Percentiles rank a stretch among this genome's conserved stretches.
These are phyloP conservation scores for Calvatia gigantea DNA, from an alignment of 768 basidiomycete genomes.

Conservation along the genomic window DNA sequence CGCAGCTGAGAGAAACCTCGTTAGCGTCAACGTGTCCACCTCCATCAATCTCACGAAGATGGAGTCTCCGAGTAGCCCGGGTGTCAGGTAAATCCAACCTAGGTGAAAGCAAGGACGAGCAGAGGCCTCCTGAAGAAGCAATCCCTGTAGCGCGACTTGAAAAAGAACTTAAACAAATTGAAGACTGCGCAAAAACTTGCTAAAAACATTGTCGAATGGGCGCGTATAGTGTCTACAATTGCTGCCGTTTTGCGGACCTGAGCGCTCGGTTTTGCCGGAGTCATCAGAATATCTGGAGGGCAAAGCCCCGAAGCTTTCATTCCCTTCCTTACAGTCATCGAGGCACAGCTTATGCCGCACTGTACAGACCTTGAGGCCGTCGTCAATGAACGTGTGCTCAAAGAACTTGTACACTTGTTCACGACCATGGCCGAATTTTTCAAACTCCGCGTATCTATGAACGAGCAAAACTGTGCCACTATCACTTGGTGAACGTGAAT, in stretches of 20 bases:
- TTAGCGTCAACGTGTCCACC: conserved; percentile 45
- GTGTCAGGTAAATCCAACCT: conserved; percentile 17
- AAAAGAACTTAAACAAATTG: conserved; percentile 51
- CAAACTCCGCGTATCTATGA: conserved; percentile 68
- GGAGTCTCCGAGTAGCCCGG: conserved; percentile 37
- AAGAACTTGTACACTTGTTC: conserved; percentile 54
- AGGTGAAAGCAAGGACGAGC: conserved; percentile 23
- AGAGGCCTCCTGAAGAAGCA: conserved; percentile 29
- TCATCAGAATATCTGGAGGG: conserved; percentile 55
- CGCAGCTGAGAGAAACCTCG: conserved; percentile 24
- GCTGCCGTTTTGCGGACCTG: conserved; percentile 52
- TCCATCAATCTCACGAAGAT: conserved; percentile 57
- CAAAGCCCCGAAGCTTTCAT: conserved; percentile 61
- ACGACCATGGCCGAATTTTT: conserved; percentile 58
- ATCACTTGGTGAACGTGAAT: conserved; percentile 63
- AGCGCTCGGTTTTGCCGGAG: conserved; percentile 62
- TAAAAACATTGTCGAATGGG: conserved; percentile 62
- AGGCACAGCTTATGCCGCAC: conserved; percentile 48
- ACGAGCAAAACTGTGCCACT: conserved; percentile 69
- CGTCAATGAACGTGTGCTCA: conserved; percentile 52
- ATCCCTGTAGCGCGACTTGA: conserved; percentile 52
- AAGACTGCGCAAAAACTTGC: conserved; percentile 59
- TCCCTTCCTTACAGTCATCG: conserved; percentile 63
- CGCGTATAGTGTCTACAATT: conserved; percentile 43
- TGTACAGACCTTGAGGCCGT: conserved; percentile 49